phyloP scores from a whole-genome alignment of 768 basidiomycete genomes.

The Leccinum subtestaceum region DNA sequence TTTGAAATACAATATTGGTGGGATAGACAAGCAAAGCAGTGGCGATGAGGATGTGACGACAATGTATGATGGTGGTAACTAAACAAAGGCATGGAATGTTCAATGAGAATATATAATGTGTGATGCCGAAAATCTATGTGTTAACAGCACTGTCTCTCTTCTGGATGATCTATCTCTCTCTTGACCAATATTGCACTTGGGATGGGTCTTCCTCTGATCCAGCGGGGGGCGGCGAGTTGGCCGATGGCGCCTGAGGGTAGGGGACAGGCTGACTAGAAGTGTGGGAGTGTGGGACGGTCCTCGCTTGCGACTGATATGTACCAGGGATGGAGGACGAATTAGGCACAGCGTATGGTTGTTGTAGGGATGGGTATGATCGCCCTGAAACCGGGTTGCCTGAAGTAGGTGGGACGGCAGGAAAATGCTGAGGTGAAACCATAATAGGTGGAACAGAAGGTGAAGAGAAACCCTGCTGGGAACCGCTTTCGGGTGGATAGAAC shows the following conservation, averaged over 20 bases:
- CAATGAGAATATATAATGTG: slow-evolving; percentile 11
- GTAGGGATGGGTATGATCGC: slow-evolving; percentile 28
- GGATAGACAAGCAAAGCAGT: slow-evolving; percentile 8
- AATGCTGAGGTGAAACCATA: slow-evolving; percentile 30
- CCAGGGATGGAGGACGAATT: slow-evolving; percentile 13
- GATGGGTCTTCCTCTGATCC: slow-evolving; percentile 25
- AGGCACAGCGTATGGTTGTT: slow-evolving; percentile 24
- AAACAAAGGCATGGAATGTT: slow-evolving; percentile 1
- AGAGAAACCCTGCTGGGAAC: slow-evolving; percentile 32
- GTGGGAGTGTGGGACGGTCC: slow-evolving; percentile 13
- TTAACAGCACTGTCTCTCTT: slow-evolving; percentile 5
- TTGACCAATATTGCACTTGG: slow-evolving; percentile 29
- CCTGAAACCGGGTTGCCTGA: slow-evolving; percentile 23
- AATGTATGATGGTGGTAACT: slow-evolving; percentile 12
- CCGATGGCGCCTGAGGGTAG: slow-evolving; percentile 26
- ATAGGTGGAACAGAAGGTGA: slow-evolving; percentile 33
- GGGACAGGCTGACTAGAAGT: slow-evolving; percentile 25
- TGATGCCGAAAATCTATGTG: slow-evolving; percentile 15
- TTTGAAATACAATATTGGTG: slow-evolving; percentile 18
- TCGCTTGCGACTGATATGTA: slow-evolving; percentile 28
- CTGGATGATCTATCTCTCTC: slow-evolving; percentile 19
- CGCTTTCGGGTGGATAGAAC: slow-evolving; percentile 47
- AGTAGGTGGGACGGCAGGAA: slow-evolving; percentile 21
- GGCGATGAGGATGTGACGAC: slow-evolving; percentile 9
- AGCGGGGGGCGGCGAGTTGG: slow-evolving; percentile 27